Conservation (phyloP, 208 protist species). For the Trypanosoma vivax region DNA sequence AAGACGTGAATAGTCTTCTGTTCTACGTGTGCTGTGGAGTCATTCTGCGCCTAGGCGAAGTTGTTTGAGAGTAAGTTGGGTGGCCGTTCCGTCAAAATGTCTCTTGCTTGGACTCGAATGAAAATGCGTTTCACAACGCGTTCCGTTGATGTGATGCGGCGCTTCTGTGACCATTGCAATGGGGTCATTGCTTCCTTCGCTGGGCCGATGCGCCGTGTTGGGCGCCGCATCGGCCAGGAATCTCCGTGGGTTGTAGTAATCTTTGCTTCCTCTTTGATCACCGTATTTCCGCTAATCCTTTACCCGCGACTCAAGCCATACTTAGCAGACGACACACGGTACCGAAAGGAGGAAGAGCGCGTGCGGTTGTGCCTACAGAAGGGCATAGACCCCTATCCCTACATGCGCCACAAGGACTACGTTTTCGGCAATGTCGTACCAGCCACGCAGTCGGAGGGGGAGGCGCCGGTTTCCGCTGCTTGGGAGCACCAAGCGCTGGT, state of each 20-base stretch:
- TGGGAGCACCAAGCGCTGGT: conserved; percentile 58
- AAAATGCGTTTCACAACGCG: conserved; percentile 66
- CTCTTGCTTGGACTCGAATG: conserved; percentile 59
- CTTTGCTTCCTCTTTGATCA: conserved; percentile 32
- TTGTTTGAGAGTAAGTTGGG: background rate
- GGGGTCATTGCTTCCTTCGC: conserved; percentile 24
- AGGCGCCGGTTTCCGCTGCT: conserved; percentile 33
- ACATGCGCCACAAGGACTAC: conserved; percentile 78
- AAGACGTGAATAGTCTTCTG: background rate
- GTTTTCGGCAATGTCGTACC: conserved; percentile 66
- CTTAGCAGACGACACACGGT: conserved; percentile 38
- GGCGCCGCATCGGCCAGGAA: conserved; percentile 45
- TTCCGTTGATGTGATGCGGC: conserved; percentile 47
- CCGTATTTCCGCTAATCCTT: conserved; percentile 38
- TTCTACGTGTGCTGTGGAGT: background rate
- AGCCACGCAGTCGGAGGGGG: conserved; percentile 22
- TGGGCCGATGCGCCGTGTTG: conserved; percentile 34
- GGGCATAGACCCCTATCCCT: conserved; percentile 86
- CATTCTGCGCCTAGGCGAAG: background rate
- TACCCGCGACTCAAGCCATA: conserved; percentile 70
- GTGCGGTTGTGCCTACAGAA: conserved; percentile 87
- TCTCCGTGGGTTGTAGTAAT: conserved; percentile 72
- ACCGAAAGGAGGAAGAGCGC: conserved; percentile 66
- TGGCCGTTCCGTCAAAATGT: conserved; percentile 27
- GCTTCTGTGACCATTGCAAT: conserved; percentile 66